phyloP scores from a whole-genome alignment of 352 stramenopile genomes.

The Phytophthora cryptogea region DNA sequence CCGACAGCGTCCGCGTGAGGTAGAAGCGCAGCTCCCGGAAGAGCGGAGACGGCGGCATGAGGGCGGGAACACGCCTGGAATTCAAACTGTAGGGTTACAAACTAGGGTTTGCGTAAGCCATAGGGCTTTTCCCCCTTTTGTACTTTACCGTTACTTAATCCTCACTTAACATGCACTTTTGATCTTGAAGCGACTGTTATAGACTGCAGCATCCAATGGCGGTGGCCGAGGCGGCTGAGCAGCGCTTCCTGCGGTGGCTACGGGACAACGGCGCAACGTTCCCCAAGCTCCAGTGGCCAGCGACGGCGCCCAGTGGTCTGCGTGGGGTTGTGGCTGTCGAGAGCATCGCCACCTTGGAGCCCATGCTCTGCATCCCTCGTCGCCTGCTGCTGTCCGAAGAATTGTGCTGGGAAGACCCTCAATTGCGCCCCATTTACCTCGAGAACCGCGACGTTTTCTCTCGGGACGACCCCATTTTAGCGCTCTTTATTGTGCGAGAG shows the following conservation, averaged over 20 bases:
- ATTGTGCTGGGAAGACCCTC: slow-evolving; percentile 55
- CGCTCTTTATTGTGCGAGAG: slow-evolving; percentile 86
- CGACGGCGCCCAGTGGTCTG: slow-evolving; percentile 38
- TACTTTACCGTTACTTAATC: too few relatives aligned
- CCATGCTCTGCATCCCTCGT: slow-evolving; percentile 70
- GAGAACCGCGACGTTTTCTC: slow-evolving; percentile 71
- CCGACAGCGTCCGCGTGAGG: slow-evolving; percentile 32
- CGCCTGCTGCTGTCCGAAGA: slow-evolving; percentile 78
- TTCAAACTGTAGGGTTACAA: not conserved
- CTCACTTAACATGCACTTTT: not conserved
- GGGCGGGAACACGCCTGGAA: not conserved
- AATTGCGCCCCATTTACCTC: slow-evolving; percentile 49
- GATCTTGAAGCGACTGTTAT: not conserved
- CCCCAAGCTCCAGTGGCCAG: slow-evolving; percentile 81
- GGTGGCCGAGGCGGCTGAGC: slow-evolving; percentile 22
- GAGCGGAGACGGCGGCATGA: slow-evolving; percentile 13
- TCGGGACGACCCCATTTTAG: slow-evolving; percentile 81
- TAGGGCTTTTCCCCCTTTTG: slow-evolving; percentile 7
- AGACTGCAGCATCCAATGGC: slow-evolving; percentile 3
- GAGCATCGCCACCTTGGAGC: slow-evolving; percentile 60
- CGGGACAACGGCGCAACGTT: slow-evolving; percentile 69
- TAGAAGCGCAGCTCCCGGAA: slow-evolving; percentile 50
- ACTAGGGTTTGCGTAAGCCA: slow-evolving; percentile 5
- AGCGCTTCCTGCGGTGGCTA: slow-evolving; percentile 78
- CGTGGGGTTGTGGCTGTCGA: slow-evolving; percentile 60